phyloP scores from a whole-genome alignment of 208 protist species.

The Lotmaria passim region DNA sequence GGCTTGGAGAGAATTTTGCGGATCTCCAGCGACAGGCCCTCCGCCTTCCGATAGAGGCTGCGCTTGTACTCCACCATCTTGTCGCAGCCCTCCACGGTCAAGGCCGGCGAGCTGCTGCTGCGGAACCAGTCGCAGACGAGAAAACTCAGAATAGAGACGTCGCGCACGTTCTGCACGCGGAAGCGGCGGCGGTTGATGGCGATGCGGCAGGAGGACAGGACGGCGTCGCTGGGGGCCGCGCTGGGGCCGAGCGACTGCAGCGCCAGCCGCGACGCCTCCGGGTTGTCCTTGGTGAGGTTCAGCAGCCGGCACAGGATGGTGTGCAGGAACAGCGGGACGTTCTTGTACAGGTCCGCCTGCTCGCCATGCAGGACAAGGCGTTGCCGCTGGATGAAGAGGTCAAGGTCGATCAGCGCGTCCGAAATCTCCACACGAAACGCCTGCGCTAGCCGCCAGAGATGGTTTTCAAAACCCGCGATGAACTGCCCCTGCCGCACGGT shows the following conservation, averaged over 20 bases:
- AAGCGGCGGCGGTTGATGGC: slow-evolving; percentile 84
- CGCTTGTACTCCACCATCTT: slow-evolving; percentile 66
- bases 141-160: slow-evolving; percentile 74
- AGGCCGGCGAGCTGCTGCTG: slow-evolving; percentile 59
- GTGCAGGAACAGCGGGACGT: slow-evolving; percentile 80
- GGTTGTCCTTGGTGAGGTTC: slow-evolving; percentile 56
- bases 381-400: slow-evolving; percentile 82
- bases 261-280: slow-evolving; percentile 40
- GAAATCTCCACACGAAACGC: slow-evolving; percentile 83
- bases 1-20: slow-evolving; percentile 58
- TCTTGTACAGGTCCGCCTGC: slow-evolving; percentile 74
- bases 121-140: slow-evolving; percentile 86
- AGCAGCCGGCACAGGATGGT: slow-evolving; percentile 75
- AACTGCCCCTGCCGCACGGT: slow-evolving; percentile 85
- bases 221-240: slow-evolving; percentile 50
- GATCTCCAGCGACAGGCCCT: slow-evolving; percentile 48
- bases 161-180: slow-evolving; percentile 53
- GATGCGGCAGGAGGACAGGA: slow-evolving; percentile 60
- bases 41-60: slow-evolving; percentile 36
- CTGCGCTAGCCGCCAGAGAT: slow-evolving; percentile 82
- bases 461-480: slow-evolving; percentile 86
- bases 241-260: slow-evolving; percentile 68
- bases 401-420: slow-evolving; percentile 74
- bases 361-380: slow-evolving; percentile 83
- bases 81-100: slow-evolving; percentile 66